These are phyloP conservation scores for Coniochaeta sp. DNA, from an alignment of 2,329 filamentous ascomycete species.

Conservation along the genomic window DNA sequence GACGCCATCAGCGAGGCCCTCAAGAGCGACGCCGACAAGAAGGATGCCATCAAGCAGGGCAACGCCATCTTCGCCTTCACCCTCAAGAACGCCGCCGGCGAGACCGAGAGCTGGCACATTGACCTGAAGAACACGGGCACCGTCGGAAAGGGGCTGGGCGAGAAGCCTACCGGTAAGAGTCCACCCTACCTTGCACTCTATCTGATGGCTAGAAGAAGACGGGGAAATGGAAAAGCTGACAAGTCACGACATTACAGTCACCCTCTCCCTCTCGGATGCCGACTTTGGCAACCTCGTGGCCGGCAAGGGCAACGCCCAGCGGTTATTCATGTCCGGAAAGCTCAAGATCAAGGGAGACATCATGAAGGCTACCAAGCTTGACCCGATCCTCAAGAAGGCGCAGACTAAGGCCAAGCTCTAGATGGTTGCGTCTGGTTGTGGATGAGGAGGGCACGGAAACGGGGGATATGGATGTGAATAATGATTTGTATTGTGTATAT, in stretches of 20 bases:
- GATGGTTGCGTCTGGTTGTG: slow-evolving; percentile 13
- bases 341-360: slow-evolving; percentile 97
- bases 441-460: too few relatives aligned
- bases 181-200: too few relatives aligned
- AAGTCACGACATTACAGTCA: slow-evolving; percentile 52
- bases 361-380: slow-evolving; percentile 97
- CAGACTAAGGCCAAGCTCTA: slow-evolving; percentile 80
- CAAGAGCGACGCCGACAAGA: slow-evolving; percentile 59
- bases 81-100: slow-evolving; percentile 77
- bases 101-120: slow-evolving; percentile 85
- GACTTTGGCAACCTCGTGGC: slow-evolving; percentile 79
- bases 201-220: too few relatives aligned
- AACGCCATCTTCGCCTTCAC: slow-evolving; percentile 86
- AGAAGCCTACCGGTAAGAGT: slow-evolving; percentile 79
- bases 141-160: slow-evolving; percentile 70
- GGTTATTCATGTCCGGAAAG: slow-evolving; percentile 96
- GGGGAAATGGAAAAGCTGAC: neutral
- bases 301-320: slow-evolving; percentile 91
- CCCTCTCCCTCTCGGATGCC: slow-evolving; percentile 73
- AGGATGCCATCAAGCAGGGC: slow-evolving; percentile 84
- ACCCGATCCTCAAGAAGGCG: slow-evolving; percentile 85
- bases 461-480: neutral
- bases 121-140: slow-evolving; percentile 87
- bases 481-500: slow-evolving; percentile 3
- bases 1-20: slow-evolving; percentile 77